Evolutionary conservation across 2,329 filamentous ascomycete species (phyloP).

Genomic region (Malbranchea zuffiana): DNA sequence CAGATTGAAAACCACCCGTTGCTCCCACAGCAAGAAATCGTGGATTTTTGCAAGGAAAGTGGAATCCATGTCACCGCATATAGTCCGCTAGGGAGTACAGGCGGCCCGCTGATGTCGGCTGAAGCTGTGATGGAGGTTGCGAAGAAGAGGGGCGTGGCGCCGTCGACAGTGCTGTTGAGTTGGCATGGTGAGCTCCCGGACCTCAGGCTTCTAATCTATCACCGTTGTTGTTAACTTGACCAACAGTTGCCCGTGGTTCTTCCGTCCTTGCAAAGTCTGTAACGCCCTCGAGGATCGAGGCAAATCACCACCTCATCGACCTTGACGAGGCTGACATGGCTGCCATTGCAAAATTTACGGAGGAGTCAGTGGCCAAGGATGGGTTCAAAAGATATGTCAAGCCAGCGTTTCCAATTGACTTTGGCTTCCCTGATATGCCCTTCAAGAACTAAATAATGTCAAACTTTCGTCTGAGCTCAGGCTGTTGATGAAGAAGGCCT

Average conservation of each 20-base stretch:
- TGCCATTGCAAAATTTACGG: constrained; percentile 28
- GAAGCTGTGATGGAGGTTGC: constrained; percentile 34
- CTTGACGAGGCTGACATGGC: constrained; percentile 31
- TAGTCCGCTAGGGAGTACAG: constrained; percentile 32
- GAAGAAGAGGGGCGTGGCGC: constrained; percentile 29
- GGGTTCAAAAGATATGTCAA: constrained; percentile 46
- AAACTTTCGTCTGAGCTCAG: no score
- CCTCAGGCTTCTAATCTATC: no score
- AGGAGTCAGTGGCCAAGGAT: constrained; percentile 22
- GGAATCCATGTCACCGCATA: constrained; percentile 46
- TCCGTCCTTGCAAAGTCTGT: constrained; percentile 16
- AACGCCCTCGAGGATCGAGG: constrained; percentile 32
- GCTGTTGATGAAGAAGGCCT: no score
- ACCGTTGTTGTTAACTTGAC: background rate
- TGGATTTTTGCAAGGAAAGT: constrained; percentile 41
- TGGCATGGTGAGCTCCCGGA: constrained; percentile 34
- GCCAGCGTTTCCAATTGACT: constrained; percentile 56
- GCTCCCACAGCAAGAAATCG: constrained; percentile 44
- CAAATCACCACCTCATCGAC: constrained; percentile 30
- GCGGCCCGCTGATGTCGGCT: constrained; percentile 33
- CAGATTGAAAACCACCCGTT: constrained; percentile 77
- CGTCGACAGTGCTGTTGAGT: constrained; percentile 33
- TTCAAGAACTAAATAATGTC: no score
- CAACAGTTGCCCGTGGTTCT: constrained; percentile 12
- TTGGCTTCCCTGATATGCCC: constrained; percentile 61